Evolutionary conservation across 2,329 filamentous ascomycete genomes (phyloP).

Genomic region (Arthrocladium fulminans): DNA sequence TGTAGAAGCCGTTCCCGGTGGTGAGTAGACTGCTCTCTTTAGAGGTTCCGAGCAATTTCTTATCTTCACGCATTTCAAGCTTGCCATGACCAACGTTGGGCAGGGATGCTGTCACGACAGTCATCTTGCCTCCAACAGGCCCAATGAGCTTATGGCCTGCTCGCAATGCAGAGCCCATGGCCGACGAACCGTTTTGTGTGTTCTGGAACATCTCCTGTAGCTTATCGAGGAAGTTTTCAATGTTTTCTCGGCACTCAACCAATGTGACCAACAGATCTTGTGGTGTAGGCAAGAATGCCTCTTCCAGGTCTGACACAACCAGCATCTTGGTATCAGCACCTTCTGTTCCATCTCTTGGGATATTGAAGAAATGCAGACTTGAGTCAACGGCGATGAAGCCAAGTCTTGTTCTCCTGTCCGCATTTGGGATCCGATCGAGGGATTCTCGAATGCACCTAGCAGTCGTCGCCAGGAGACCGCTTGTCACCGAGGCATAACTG

Average conservation of each 20-base stretch:
- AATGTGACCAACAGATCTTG: conserved; percentile 84
- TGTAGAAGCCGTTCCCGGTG: conserved; percentile 94
- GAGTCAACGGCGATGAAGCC: conserved; percentile 95
- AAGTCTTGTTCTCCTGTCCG: conserved; percentile 80
- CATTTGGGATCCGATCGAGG: conserved; percentile 94
- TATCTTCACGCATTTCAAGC: conserved; percentile 89
- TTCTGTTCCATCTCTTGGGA: conserved; percentile 80
- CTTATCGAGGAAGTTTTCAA: conserved; percentile 83
- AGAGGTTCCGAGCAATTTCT: conserved; percentile 86
- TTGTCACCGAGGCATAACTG: conserved; percentile 81
- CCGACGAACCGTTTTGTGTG: conserved; percentile 80
- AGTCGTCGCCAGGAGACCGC: conserved; percentile 80
- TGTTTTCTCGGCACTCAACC: conserved; percentile 77
- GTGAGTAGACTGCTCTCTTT: conserved; percentile 84
- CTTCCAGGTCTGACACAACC: conserved; percentile 87
- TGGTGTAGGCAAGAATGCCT: conserved; percentile 91
- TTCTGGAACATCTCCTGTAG: conserved; percentile 95
- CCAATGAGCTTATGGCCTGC: conserved; percentile 95
- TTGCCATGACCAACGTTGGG: conserved; percentile 86
- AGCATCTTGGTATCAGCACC: conserved; percentile 80
- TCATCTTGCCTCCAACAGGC: conserved; percentile 87
- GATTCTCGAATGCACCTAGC: conserved; percentile 92
- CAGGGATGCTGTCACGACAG: conserved; percentile 78
- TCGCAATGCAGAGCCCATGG: conserved; percentile 86
- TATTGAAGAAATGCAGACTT: conserved; percentile 89